Evolutionary conservation across 257 asterid species (phyloP).

Genomic region (Salvia splendens): DNA sequence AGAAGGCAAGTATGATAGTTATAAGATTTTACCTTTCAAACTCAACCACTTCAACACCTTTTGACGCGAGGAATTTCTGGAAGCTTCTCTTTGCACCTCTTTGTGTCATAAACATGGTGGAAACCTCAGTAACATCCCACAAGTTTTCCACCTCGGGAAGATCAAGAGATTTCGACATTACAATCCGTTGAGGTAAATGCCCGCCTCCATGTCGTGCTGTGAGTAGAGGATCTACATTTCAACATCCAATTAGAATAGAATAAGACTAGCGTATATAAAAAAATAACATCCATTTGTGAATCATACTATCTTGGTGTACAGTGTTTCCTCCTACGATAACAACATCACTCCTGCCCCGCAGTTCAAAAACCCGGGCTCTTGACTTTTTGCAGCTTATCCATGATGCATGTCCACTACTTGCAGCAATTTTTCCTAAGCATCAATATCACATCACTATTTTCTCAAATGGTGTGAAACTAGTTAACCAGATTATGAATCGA

Average conservation of each 20-base stretch:
- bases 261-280: constrained; percentile 22
- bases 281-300: constrained; percentile 38
- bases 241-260: constrained; percentile 36
- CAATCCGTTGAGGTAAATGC: constrained; percentile 88
- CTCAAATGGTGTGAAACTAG: neutral
- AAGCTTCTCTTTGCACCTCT: constrained; percentile 92
- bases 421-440: constrained; percentile 82
- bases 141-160: constrained; percentile 88
- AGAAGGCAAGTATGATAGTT: no score
- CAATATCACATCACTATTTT: constrained; percentile 12
- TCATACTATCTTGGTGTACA: constrained; percentile 94
- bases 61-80: constrained; percentile 86
- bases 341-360: constrained; percentile 97
- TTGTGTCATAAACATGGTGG: constrained; percentile 88
- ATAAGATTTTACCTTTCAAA: no score
- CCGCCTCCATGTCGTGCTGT: constrained; percentile 97
- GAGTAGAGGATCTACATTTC: constrained; percentile 79
- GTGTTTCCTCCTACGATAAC: constrained; percentile 98
- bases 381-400: constrained; percentile 96
- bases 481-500: constrained; percentile 8
- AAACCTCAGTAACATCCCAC: constrained; percentile 87
- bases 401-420: constrained; percentile 95
- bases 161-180: constrained; percentile 86
- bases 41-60: constrained; percentile 93
- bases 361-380: constrained; percentile 77